These are phyloP conservation scores for Citrullus mucosospermus DNA, from an alignment of 306 rosid species.

Conservation along the genomic window DNA sequence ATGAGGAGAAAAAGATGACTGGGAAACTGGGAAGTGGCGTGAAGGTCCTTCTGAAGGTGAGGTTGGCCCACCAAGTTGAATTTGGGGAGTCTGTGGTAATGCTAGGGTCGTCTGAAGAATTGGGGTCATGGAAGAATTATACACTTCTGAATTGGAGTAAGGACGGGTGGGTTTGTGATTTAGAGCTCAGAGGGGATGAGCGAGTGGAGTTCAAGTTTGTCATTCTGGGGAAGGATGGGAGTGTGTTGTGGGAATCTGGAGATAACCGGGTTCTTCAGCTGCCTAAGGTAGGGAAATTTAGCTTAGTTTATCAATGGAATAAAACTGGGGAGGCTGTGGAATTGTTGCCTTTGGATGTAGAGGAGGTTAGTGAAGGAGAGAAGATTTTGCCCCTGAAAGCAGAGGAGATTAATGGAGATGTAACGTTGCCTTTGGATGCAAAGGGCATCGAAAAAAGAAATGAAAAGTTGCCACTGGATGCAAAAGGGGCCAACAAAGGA, in stretches of 20 bases:
- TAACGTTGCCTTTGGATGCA: background rate
- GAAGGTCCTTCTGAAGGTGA: conserved; percentile 40
- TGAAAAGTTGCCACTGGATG: conserved; percentile 25
- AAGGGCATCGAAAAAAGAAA: background rate
- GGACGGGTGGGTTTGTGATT: conserved; percentile 66
- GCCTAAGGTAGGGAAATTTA: conserved; percentile 40
- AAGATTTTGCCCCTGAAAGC: background rate
- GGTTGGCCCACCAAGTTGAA: conserved; percentile 64
- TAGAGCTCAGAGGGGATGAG: conserved; percentile 30
- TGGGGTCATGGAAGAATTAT: conserved; percentile 69
- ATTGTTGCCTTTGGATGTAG: conserved; percentile 22
- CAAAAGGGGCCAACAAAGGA: background rate
- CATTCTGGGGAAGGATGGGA: conserved; percentile 22
- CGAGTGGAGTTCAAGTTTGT: conserved; percentile 56
- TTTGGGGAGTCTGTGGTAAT: conserved; percentile 69
- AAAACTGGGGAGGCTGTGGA: conserved; percentile 31
- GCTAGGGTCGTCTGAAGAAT: conserved; percentile 58
- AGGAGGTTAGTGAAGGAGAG: background rate
- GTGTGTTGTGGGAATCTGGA: conserved; percentile 61
- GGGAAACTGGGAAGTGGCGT: conserved; percentile 13
- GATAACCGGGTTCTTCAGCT: conserved; percentile 49
- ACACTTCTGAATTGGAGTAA: conserved; percentile 59
- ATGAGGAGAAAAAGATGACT: conserved; percentile 15
- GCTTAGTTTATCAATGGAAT: conserved; percentile 55
- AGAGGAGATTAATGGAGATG: background rate